Evolutionary conservation across 345 rosid species (phyloP).

Genomic region (Lepidium sativum): DNA sequence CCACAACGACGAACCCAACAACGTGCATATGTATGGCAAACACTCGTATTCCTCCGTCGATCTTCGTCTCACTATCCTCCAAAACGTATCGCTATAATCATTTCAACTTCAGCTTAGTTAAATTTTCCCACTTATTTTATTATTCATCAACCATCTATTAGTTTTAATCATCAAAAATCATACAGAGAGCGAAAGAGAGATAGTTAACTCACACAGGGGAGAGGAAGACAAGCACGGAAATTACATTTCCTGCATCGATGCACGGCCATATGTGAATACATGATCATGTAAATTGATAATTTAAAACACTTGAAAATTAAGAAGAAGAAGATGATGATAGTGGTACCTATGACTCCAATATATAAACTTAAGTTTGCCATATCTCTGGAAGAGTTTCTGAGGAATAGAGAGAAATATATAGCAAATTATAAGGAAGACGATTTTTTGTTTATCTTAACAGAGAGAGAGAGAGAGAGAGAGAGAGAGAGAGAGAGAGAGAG

Average conservation of each 20-base stretch:
- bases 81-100: constrained; percentile 50
- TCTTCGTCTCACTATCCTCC: constrained; percentile 50
- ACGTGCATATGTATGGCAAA: constrained; percentile 54
- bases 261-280: neutral
- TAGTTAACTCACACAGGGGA: constrained; percentile 52
- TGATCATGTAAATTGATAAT: neutral
- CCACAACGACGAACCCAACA: constrained; percentile 59
- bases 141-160: too few species aligned
- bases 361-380: constrained; percentile 42
- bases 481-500: too few species aligned
- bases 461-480: too few species aligned
- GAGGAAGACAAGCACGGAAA: constrained; percentile 62
- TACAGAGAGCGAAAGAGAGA: neutral
- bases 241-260: constrained; percentile 57
- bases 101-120: too few species aligned
- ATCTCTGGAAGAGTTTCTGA: neutral
- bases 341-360: constrained; percentile 55
- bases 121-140: too few species aligned
- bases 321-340: neutral
- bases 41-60: constrained; percentile 78
- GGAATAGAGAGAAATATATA: neutral
- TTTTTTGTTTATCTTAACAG: constrained; percentile 22
- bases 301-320: neutral
- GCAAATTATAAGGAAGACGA: neutral
- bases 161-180: too few species aligned